Conservation (phyloP, 331 rosid genomes). For the Arachis monticola region DNA sequence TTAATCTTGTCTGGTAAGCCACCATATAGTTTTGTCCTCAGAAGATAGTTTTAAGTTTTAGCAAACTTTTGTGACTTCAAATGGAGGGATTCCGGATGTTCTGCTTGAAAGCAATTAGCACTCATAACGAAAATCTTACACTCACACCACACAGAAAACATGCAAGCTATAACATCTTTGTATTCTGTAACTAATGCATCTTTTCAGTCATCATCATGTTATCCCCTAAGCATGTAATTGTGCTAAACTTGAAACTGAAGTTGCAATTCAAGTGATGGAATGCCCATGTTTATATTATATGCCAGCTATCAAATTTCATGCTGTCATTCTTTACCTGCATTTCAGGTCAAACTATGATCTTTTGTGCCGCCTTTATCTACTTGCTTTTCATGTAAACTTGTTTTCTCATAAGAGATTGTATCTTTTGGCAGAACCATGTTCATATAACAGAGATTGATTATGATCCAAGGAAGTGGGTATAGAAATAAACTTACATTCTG, state of each 20-base stretch:
- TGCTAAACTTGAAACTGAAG: background rate
- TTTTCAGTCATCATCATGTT: conserved; percentile 3
- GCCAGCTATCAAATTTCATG: background rate
- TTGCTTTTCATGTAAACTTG: conserved; percentile 13
- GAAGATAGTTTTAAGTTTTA: background rate
- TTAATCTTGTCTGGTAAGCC: conserved; percentile 10
- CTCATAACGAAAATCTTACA: background rate
- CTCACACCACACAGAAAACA: background rate
- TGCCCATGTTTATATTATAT: background rate
- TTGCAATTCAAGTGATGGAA: background rate
- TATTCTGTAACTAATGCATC: background rate
- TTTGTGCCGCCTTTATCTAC: background rate
- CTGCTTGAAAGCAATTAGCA: background rate
- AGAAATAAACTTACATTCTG: background rate
- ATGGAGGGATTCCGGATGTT: background rate
- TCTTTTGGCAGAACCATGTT: conserved; percentile 10
- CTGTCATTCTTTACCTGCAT: background rate
- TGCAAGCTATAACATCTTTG: background rate
- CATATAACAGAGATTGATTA: background rate
- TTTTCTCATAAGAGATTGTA: background rate
- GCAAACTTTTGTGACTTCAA: background rate
- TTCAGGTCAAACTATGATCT: background rate
- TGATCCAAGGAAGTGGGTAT: background rate
- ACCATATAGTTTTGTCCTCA: background rate
- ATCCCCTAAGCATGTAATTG: background rate